A percentile compares a stretch with the other conserved stretches of the same genome.
Evolutionary conservation across 2,329 filamentous ascomycete species (phyloP).

Genomic region (Rhynchosporium graminicola): DNA sequence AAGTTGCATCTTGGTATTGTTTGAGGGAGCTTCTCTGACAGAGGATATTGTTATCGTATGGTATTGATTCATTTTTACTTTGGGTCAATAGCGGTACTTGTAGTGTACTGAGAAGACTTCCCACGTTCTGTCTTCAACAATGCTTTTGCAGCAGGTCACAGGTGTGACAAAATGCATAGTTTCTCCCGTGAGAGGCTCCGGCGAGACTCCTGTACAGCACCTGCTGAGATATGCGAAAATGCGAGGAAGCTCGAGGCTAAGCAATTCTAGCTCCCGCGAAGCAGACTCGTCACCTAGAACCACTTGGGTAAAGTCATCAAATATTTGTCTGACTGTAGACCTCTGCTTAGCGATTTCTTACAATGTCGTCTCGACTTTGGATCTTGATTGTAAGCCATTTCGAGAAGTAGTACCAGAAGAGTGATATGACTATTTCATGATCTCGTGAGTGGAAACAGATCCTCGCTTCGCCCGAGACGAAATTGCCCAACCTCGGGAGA

Average conservation of each 20-base stretch:
- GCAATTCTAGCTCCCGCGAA: too few relatives aligned
- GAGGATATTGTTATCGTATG: neutral
- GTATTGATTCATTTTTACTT: too few relatives aligned
- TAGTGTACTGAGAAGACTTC: neutral
- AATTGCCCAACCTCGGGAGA: too few relatives aligned
- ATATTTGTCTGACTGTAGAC: too few relatives aligned
- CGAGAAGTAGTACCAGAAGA: too few relatives aligned
- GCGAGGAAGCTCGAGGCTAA: too few relatives aligned
- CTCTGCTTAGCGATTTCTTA: too few relatives aligned
- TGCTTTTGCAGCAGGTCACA: neutral
- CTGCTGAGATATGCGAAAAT: neutral
- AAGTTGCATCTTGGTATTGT: neutral
- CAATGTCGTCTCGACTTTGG: neutral
- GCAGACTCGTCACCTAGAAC: too few relatives aligned
- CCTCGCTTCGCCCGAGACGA: too few relatives aligned
- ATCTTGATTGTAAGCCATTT: neutral
- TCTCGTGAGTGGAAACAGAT: neutral
- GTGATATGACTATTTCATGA: too few relatives aligned
- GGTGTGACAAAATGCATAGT: neutral
- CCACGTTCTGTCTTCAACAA: too few relatives aligned
- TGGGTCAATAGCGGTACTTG: neutral
- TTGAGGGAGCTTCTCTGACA: neutral
- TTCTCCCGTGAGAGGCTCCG: neutral
- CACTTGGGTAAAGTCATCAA: too few relatives aligned
- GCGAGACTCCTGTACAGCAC: neutral